phyloP scores from a whole-genome alignment of 257 asterid genomes.

The Scutellaria minor region DNA sequence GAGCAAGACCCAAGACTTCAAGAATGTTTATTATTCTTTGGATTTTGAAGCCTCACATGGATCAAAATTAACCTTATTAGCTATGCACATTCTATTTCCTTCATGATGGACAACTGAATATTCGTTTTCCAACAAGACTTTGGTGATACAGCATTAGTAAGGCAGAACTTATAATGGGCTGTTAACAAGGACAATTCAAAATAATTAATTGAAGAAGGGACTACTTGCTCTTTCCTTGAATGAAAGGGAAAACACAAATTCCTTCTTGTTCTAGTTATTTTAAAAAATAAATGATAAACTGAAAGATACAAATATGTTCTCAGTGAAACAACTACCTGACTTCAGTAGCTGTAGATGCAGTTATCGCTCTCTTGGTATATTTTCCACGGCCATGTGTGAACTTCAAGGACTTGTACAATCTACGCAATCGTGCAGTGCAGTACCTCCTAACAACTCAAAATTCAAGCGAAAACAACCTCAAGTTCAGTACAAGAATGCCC shows the following conservation, averaged over 20 bases:
- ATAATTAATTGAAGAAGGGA: neutral
- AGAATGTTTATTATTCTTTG: neutral
- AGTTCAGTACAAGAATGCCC: conserved; percentile 9
- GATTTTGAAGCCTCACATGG: conserved; percentile 1
- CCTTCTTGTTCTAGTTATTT: neutral
- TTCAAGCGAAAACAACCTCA: conserved; percentile 14
- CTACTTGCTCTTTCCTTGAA: neutral
- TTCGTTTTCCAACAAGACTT: conserved; percentile 1
- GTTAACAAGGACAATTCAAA: neutral
- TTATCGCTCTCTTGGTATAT: conserved; percentile 70
- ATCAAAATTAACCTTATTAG: conserved; percentile 3
- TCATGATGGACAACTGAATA: neutral
- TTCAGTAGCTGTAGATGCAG: conserved; percentile 74
- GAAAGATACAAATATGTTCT: neutral
- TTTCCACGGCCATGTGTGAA: conserved; percentile 97
- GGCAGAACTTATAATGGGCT: neutral
- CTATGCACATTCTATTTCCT: neutral
- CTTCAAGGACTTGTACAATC: conserved; percentile 92
- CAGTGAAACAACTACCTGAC: conserved; percentile 63
- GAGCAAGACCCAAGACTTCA: conserved; percentile 10
- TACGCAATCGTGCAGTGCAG: conserved; percentile 87
- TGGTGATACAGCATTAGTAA: conserved; percentile 5
- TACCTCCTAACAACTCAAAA: conserved; percentile 68
- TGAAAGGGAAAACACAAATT: neutral
- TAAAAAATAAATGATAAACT: neutral